These are phyloP conservation scores for Trichoderma brevicompactum DNA, from an alignment of 2,329 filamentous ascomycete species.

Conservation along the genomic window DNA sequence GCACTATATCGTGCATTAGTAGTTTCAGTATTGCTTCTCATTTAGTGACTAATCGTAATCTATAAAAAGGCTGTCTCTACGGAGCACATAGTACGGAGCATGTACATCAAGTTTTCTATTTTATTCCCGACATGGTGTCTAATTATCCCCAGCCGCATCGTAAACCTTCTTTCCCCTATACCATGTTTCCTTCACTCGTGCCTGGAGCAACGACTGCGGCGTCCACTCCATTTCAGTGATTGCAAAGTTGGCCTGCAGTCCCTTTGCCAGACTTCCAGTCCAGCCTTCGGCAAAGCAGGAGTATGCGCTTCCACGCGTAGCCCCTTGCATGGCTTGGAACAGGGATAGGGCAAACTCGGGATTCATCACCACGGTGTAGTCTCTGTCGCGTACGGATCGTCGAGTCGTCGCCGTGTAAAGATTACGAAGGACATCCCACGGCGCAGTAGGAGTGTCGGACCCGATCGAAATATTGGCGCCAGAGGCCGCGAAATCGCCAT, in stretches of 20 bases:
- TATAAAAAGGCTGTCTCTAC: neutral
- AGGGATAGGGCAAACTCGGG: conserved; percentile 18
- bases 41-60: too few species aligned
- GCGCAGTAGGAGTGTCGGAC: conserved; percentile 15
- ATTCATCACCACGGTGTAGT: neutral
- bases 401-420: conserved; percentile 22
- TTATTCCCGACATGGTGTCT: neutral
- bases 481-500: conserved; percentile 17
- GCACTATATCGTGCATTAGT: too few species aligned
- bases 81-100: too few species aligned
- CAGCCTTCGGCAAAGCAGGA: conserved; percentile 20
- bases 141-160: neutral
- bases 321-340: conserved; percentile 17
- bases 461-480: conserved; percentile 16
- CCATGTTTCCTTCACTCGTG: conserved; percentile 12
- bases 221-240: conserved; percentile 21
- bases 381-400: conserved; percentile 9
- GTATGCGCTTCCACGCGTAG: conserved; percentile 18
- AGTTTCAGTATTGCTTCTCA: too few species aligned
- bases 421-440: conserved; percentile 19
- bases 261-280: conserved; percentile 13
- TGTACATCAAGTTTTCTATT: neutral
- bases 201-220: conserved; percentile 8
- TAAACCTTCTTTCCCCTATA: conserved; percentile 15
- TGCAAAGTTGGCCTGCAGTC: conserved; percentile 4